phyloP scores from a whole-genome alignment of 345 rosid genomes.

The Lepidium aucheri region DNA sequence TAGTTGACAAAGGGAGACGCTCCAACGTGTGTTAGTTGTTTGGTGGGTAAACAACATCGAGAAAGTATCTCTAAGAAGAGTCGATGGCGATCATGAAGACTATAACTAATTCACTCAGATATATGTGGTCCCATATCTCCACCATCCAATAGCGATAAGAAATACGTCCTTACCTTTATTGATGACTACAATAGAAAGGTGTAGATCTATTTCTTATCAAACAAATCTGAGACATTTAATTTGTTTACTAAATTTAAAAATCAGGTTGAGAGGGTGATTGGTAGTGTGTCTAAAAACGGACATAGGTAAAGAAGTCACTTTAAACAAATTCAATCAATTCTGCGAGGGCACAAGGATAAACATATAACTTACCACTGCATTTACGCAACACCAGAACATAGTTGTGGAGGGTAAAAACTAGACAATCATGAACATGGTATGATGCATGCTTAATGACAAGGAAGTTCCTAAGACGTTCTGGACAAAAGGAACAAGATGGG shows the following conservation, averaged over 20 bases:
- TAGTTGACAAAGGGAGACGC: background rate
- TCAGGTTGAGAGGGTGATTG: no score
- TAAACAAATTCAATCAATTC: background rate
- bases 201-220: no score
- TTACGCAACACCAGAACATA: background rate
- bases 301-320: background rate
- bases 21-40: background rate
- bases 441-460: background rate
- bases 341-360: background rate
- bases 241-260: no score
- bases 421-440: background rate
- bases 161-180: background rate
- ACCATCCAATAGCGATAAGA: no score
- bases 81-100: no score
- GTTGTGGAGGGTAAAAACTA: background rate
- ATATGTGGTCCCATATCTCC: no score
- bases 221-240: no score
- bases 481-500: background rate
- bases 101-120: no score
- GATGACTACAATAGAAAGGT: no score
- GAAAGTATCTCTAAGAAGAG: no score
- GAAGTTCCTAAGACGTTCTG: background rate
- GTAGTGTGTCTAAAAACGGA: background rate
- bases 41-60: background rate
- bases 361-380: background rate